Conservation (phyloP, 257 asterid species). For the Solanum piurae region DNA sequence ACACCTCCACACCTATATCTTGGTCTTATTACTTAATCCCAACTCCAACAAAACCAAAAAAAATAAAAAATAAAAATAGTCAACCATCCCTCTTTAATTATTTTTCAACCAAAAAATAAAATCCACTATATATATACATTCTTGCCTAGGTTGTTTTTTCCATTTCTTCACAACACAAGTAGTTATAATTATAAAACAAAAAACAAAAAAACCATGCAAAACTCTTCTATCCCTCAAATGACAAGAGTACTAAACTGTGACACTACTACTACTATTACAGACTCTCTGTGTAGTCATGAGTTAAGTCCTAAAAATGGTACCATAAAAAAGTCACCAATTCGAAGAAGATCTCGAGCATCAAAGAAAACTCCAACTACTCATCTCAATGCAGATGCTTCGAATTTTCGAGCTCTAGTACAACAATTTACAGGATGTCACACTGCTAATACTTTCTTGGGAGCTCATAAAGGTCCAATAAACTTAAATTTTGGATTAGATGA, state of each 20-base stretch:
- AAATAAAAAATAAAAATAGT: neutral
- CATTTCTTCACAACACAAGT: neutral
- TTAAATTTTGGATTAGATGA: constrained; percentile 28
- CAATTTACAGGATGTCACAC: constrained; percentile 55
- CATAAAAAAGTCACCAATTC: neutral
- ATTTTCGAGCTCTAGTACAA: constrained; percentile 29
- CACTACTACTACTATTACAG: neutral
- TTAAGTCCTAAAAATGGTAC: neutral
- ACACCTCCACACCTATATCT: neutral
- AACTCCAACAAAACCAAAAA: neutral
- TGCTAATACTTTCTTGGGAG: constrained; percentile 2
- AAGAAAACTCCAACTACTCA: constrained; percentile 15
- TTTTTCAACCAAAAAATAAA: neutral
- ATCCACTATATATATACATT: neutral
- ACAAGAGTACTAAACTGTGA: neutral
- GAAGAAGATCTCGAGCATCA: constrained; percentile 18
- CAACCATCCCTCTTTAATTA: neutral
- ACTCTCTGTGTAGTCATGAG: neutral
- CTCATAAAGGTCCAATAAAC: constrained; percentile 44
- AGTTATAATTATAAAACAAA: neutral
- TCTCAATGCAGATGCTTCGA: constrained; percentile 8
- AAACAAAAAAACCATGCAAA: neutral
- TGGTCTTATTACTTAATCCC: neutral
- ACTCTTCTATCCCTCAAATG: neutral
- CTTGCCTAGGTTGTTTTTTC: neutral